Percentiles rank a stretch among this genome's conserved stretches.
Conservation (phyloP, 441 rosid species). For the Brassica hybrid region DNA sequence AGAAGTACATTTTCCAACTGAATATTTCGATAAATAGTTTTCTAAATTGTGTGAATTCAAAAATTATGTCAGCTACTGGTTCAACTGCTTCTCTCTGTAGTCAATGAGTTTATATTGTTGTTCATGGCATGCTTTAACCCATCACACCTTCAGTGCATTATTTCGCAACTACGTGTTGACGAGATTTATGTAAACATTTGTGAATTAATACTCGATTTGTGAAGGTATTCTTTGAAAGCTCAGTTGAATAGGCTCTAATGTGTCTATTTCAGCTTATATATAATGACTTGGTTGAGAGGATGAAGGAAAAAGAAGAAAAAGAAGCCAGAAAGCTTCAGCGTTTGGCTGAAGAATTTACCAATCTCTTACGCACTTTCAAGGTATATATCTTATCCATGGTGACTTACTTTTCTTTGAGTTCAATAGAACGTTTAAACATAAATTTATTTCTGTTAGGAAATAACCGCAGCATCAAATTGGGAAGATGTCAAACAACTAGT, state of each 20-base stretch:
- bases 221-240: not conserved
- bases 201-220: not conserved
- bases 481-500: constrained; percentile 73
- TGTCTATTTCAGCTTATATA: constrained; percentile 66
- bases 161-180: not conserved
- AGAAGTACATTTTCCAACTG: not conserved
- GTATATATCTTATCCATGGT: constrained; percentile 43
- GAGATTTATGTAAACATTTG: constrained; percentile 6
- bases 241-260: constrained; percentile 5
- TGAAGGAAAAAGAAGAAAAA: constrained; percentile 95
- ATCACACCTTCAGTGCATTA: constrained; percentile 6
- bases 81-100: constrained; percentile 11
- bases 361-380: constrained; percentile 68
- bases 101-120: constrained; percentile 7
- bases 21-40: constrained; percentile 1
- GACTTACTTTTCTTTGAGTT: not conserved
- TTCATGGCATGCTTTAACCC: constrained; percentile 19
- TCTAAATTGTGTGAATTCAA: constrained; percentile 7
- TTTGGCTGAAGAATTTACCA: constrained; percentile 82
- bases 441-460: constrained; percentile 59
- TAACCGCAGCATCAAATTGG: constrained; percentile 78
- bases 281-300: constrained; percentile 84
- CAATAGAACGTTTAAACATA: constrained; percentile 22
- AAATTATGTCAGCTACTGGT: not conserved
- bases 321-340: constrained; percentile 94